A percentile compares a stretch with the other conserved stretches of the same genome.
Conservation (phyloP, 2,329 filamentous ascomycete genomes). For the Sarocladium brachiariae region DNA sequence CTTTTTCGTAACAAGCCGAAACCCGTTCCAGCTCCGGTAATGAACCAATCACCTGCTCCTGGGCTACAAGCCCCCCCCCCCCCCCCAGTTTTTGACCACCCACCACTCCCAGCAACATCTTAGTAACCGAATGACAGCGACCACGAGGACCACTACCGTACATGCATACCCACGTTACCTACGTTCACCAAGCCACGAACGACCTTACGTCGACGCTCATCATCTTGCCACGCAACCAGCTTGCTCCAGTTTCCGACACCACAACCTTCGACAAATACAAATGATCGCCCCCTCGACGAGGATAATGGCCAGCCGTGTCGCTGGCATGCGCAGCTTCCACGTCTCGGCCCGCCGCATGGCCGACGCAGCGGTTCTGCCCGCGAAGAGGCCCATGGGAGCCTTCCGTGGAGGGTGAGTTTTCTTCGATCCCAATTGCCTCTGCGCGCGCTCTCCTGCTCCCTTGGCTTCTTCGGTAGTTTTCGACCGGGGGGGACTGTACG, state of each 20-base stretch:
- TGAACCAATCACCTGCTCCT: constrained; percentile 16
- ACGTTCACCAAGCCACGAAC: not conserved
- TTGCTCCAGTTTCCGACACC: not conserved
- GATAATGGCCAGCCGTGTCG: constrained; percentile 34
- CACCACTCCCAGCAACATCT: not conserved
- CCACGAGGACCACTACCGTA: too few relatives aligned
- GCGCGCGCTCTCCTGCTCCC: too few relatives aligned
- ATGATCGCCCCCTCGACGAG: constrained; percentile 37
- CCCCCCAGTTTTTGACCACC: too few relatives aligned
- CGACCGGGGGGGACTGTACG: too few relatives aligned
- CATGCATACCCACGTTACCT: too few relatives aligned
- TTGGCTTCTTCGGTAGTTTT: too few relatives aligned
- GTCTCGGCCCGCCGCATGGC: constrained; percentile 41
- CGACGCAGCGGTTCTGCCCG: constrained; percentile 42
- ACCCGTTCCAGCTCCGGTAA: constrained; percentile 1
- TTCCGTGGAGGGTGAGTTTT: constrained; percentile 53
- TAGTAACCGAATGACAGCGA: not conserved
- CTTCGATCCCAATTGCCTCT: not conserved
- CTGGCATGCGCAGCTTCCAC: constrained; percentile 38
- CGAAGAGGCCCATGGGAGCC: constrained; percentile 52
- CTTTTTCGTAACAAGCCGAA: not conserved
- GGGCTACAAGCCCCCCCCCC: too few relatives aligned
- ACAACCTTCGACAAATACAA: constrained; percentile 12
- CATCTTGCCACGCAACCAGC: not conserved
- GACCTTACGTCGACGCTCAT: not conserved